Percentiles rank a stretch among this genome's conserved stretches.
Evolutionary conservation across 108 stramenopile species (phyloP).

Genomic region (Cyclostephanos tholiformis): DNA sequence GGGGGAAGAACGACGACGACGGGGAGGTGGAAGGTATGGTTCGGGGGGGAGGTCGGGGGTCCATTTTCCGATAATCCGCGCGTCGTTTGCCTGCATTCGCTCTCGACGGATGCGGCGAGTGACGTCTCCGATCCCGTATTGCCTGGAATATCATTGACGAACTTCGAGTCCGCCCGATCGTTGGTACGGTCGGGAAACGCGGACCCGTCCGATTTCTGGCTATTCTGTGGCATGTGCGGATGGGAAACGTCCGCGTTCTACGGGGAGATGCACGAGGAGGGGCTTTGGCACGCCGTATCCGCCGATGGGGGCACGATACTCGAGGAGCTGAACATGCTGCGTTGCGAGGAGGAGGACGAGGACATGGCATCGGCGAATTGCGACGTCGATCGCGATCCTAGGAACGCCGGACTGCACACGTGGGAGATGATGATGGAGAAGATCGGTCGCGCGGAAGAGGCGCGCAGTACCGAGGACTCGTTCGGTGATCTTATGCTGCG

Average conservation of each 20-base stretch:
- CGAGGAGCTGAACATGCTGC: conserved; percentile 45
- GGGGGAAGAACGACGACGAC: not conserved
- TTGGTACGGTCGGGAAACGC: conserved; percentile 39
- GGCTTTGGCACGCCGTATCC: conserved; percentile 38
- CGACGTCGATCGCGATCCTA: conserved; percentile 41
- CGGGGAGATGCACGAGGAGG: conserved; percentile 48
- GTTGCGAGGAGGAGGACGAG: conserved; percentile 44
- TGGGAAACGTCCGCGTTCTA: conserved; percentile 49
- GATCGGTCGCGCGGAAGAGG: conserved; percentile 38
- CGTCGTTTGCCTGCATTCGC: conserved; percentile 49
- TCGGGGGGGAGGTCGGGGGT: conserved; percentile 70
- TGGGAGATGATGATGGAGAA: conserved; percentile 57
- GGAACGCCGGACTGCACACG: conserved; percentile 48
- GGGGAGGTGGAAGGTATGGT: conserved; percentile 66
- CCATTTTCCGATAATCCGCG: conserved; percentile 42
- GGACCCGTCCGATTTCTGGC: conserved; percentile 51
- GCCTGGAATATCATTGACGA: conserved; percentile 38
- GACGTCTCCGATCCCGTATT: conserved; percentile 40
- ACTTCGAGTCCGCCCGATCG: conserved; percentile 38
- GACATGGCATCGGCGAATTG: conserved; percentile 21
- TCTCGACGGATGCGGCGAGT: conserved; percentile 18
- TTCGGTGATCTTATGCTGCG: conserved; percentile 50
- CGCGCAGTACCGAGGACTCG: conserved; percentile 21
- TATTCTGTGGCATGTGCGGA: conserved; percentile 53
- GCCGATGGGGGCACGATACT: conserved; percentile 41